Conservation (phyloP, 2,329 filamentous ascomycete species). For the Stagonosporopsis tanaceti region DNA sequence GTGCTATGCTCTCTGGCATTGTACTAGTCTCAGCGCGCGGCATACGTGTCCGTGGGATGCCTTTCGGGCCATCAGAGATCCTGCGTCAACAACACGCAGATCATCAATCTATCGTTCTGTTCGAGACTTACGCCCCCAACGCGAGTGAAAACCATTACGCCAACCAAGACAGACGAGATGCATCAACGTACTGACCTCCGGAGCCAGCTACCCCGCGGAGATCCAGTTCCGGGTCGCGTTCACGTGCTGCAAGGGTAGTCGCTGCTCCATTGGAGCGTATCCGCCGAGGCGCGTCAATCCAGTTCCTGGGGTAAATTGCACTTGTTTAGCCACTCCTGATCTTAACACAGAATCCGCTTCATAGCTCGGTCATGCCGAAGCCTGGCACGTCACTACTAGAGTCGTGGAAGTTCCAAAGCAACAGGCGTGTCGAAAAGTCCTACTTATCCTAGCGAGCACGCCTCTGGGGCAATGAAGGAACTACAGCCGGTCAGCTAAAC, state of each 20-base stretch:
- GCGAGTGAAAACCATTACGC: neutral
- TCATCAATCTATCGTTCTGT: conserved; percentile 2
- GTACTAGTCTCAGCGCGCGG: neutral
- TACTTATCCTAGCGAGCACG: conserved; percentile 7
- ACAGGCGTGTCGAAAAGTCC: neutral
- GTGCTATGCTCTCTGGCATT: neutral
- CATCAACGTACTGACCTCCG: conserved; percentile 1
- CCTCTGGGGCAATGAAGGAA: neutral
- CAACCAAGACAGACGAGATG: neutral
- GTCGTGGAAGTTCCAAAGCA: conserved; percentile 1
- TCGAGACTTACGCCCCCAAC: conserved; percentile 13
- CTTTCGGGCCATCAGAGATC: neutral
- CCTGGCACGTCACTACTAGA: conserved; percentile 1
- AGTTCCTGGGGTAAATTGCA: conserved; percentile 15
- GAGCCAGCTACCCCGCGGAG: conserved; percentile 11
- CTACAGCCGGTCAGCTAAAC: conserved; percentile 1
- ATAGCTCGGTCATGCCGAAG: conserved; percentile 7
- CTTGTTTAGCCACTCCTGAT: conserved; percentile 3
- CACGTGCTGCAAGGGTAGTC: neutral
- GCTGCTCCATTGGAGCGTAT: conserved; percentile 6
- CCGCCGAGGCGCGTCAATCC: conserved; percentile 7
- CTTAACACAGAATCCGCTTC: neutral
- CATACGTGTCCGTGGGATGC: neutral
- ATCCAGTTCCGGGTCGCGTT: neutral
- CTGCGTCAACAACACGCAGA: neutral